Percentiles rank a stretch among this genome's conserved stretches.
phyloP scores from a whole-genome alignment of 495 filamentous ascomycete species.

The Hapsidospora chrysogenum region DNA sequence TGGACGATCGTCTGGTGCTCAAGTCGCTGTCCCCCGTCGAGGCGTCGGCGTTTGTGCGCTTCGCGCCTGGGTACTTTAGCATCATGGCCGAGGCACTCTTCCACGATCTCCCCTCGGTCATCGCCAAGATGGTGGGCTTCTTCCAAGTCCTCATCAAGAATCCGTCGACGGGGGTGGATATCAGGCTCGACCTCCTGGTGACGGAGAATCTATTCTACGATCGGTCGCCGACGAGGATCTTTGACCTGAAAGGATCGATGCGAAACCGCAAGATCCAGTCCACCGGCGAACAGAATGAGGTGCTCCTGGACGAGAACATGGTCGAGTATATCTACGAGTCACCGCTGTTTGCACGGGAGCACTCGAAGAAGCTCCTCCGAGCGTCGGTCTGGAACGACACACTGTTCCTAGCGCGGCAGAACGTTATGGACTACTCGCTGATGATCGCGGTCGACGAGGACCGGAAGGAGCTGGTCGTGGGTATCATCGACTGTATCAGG shows the following conservation, averaged over 20 bases:
- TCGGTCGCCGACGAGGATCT: conserved; percentile 76
- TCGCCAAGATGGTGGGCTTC: conserved; percentile 98
- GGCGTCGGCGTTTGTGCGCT: conserved; percentile 82
- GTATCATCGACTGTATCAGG: conserved; percentile 95
- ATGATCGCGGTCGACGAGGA: conserved; percentile 96
- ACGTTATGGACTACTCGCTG: conserved; percentile 98
- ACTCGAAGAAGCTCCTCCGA: conserved; percentile 75
- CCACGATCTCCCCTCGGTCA: conserved; percentile 88
- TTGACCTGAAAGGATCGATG: conserved; percentile 97
- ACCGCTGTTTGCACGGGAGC: conserved; percentile 83
- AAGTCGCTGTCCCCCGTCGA: conserved; percentile 82
- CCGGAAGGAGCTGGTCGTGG: conserved; percentile 79
- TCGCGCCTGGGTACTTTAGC: conserved; percentile 91
- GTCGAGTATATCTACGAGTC: conserved; percentile 98
- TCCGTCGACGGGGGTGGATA: conserved; percentile 75
- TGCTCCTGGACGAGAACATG: conserved; percentile 96
- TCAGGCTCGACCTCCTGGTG: conserved; percentile 83
- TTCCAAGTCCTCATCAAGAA: conserved; percentile 97
- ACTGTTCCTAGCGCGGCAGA: conserved; percentile 73
- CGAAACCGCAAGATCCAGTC: conserved; percentile 89
- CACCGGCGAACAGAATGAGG: conserved; percentile 89
- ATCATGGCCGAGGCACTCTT: conserved; percentile 94
- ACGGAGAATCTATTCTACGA: conserved; percentile 99
- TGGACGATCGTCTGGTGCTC: conserved; percentile 85
- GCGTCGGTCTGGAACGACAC: conserved; percentile 94